Conservation (phyloP, 441 rosid species). For the Populus tomentosa region DNA sequence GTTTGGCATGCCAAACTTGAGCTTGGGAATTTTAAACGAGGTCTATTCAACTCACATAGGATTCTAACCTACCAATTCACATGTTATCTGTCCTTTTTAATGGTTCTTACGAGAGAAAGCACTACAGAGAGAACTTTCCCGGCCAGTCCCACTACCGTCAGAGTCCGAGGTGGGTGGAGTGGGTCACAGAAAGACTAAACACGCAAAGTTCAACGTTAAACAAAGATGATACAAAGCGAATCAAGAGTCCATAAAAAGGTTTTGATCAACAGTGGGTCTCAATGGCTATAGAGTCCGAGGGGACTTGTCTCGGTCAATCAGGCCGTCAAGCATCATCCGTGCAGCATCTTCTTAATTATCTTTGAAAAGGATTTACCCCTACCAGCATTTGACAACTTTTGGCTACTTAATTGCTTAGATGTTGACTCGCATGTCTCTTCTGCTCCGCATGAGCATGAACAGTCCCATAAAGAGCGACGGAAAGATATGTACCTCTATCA, state of each 20-base stretch:
- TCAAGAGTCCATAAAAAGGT: not conserved
- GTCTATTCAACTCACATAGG: constrained; percentile 50
- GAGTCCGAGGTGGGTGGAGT: constrained; percentile 35
- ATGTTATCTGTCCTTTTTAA: constrained; percentile 25
- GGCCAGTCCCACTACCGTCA: constrained; percentile 16
- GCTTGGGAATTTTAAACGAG: constrained; percentile 14
- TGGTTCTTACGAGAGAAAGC: constrained; percentile 9
- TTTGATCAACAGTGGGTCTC: not conserved
- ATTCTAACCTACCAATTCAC: constrained; percentile 46
- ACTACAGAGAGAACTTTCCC: constrained; percentile 29
- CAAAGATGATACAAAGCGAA: not conserved
- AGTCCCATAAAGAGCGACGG: not conserved
- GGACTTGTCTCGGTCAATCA: not conserved
- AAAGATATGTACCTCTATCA: not conserved
- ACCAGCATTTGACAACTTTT: too few relatives aligned
- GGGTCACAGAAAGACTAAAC: constrained; percentile 8
- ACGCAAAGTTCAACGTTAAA: too few relatives aligned
- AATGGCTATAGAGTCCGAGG: too few relatives aligned
- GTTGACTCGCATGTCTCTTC: constrained; percentile 33
- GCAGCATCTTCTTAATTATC: constrained; percentile 23
- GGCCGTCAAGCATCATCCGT: not conserved
- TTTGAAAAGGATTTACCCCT: constrained; percentile 28
- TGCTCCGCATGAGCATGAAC: constrained; percentile 28
- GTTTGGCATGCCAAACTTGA: constrained; percentile 13
- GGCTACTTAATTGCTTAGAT: constrained; percentile 7